phyloP scores from a whole-genome alignment of 148 eudicot genomes.

The Chenopodium formosanum region DNA sequence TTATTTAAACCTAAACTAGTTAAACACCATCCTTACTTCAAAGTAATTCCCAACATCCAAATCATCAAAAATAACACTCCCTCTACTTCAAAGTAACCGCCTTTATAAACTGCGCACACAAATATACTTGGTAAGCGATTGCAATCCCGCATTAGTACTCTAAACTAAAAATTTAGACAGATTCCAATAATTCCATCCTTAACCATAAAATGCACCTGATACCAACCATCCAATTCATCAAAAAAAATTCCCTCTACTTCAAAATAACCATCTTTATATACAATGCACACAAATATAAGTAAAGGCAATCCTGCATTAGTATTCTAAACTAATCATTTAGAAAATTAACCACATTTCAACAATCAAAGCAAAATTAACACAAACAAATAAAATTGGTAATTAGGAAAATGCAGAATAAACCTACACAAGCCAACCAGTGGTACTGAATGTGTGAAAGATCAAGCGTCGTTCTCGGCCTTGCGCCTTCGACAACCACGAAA shows the following conservation, averaged over 20 bases:
- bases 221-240: neutral
- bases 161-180: neutral
- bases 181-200: too few species aligned
- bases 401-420: constrained; percentile 29
- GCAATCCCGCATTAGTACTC: neutral
- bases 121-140: neutral
- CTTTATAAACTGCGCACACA: neutral
- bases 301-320: neutral
- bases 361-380: neutral
- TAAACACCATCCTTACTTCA: neutral
- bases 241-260: neutral
- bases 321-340: neutral
- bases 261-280: neutral
- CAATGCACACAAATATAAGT: neutral
- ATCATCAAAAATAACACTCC: neutral
- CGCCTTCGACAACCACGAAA: constrained; percentile 57
- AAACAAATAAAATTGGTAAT: neutral
- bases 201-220: neutral
- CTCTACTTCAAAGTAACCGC: neutral
- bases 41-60: neutral
- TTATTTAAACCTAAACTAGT: neutral
- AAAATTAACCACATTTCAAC: too few species aligned
- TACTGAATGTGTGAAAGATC: constrained; percentile 91
- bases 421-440: constrained; percentile 99
- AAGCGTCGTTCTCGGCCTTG: constrained; percentile 48